Evolutionary conservation across 345 rosid genomes (phyloP).

Genomic region (Brassica juncea): DNA sequence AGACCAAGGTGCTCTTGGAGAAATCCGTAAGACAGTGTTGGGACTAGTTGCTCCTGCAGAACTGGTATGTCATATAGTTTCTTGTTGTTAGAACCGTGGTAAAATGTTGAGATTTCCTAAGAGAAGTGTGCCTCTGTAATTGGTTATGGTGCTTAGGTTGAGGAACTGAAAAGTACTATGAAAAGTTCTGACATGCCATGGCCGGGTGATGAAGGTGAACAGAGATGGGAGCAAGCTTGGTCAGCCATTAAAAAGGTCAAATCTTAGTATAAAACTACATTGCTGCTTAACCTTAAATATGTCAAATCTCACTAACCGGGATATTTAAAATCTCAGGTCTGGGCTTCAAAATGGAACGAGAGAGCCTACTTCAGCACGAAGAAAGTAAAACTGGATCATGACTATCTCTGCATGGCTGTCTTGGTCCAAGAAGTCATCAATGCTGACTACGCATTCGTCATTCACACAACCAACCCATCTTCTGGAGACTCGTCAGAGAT

Average conservation of each 20-base stretch:
- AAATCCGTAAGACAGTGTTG: constrained; percentile 77
- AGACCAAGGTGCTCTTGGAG: constrained; percentile 57
- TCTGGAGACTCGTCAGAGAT: constrained; percentile 91
- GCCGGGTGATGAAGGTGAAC: constrained; percentile 98
- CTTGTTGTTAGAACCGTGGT: constrained; percentile 11
- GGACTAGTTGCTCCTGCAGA: constrained; percentile 70
- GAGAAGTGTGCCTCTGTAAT: constrained; percentile 23
- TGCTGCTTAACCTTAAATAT: constrained; percentile 4
- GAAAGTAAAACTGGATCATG: constrained; percentile 87
- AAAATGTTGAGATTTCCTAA: constrained; percentile 4
- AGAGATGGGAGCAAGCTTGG: constrained; percentile 98
- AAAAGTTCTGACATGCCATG: constrained; percentile 91
- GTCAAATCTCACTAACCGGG: constrained; percentile 26
- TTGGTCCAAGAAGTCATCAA: constrained; percentile 94
- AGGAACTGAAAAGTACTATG: constrained; percentile 84
- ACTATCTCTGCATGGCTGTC: constrained; percentile 96
- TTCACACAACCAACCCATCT: constrained; percentile 96
- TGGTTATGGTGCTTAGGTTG: constrained; percentile 58
- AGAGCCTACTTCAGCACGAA: constrained; percentile 97
- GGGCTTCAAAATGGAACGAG: constrained; percentile 99
- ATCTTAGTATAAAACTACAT: constrained; percentile 10
- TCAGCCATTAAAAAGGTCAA: constrained; percentile 86
- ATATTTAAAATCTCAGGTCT: constrained; percentile 56
- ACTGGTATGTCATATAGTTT: constrained; percentile 54
- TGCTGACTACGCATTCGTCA: constrained; percentile 97